phyloP scores from a whole-genome alignment of 164 flowering plant genomes.

The Akebia trifoliata region DNA sequence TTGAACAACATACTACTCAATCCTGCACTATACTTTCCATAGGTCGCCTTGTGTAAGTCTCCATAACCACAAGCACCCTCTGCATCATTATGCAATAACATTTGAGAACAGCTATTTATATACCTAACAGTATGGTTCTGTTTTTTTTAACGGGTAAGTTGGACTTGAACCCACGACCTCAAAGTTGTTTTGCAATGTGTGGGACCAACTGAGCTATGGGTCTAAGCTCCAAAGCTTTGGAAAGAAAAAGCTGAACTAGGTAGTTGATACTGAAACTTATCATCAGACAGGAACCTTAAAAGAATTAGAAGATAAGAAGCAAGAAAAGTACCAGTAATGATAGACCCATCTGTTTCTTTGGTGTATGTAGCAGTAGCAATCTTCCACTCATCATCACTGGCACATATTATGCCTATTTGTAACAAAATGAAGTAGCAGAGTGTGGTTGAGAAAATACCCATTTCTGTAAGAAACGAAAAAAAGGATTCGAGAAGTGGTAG shows the following conservation, averaged over 20 bases:
- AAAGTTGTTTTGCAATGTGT: too few relatives aligned
- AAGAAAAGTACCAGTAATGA: conserved; percentile 41
- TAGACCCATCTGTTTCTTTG: conserved; percentile 52
- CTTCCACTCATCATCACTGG: conserved; percentile 48
- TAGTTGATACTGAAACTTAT: too few relatives aligned
- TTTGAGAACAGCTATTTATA: too few relatives aligned
- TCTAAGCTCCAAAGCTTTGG: too few relatives aligned
- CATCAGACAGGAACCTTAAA: neutral
- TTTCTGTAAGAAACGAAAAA: neutral
- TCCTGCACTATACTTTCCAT: conserved; percentile 59
- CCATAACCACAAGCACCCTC: conserved; percentile 86
- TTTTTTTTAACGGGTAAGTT: too few relatives aligned
- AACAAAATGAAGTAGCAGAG: conserved; percentile 18
- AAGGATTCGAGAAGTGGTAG: neutral
- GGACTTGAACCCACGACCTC: too few relatives aligned
- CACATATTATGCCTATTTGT: conserved; percentile 1
- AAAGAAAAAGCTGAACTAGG: neutral
- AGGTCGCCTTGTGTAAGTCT: conserved; percentile 44
- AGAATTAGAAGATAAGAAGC: neutral
- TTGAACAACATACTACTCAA: conserved; percentile 57
- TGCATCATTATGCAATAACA: conserved; percentile 18
- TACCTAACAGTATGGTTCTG: neutral
- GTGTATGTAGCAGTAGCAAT: conserved; percentile 65
- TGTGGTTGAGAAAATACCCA: conserved; percentile 13
- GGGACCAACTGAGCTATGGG: too few relatives aligned